Percentiles rank a stretch among this genome's conserved stretches.
Evolutionary conservation across 306 rosid species (phyloP).

Genomic region (Glycine tomentella): DNA sequence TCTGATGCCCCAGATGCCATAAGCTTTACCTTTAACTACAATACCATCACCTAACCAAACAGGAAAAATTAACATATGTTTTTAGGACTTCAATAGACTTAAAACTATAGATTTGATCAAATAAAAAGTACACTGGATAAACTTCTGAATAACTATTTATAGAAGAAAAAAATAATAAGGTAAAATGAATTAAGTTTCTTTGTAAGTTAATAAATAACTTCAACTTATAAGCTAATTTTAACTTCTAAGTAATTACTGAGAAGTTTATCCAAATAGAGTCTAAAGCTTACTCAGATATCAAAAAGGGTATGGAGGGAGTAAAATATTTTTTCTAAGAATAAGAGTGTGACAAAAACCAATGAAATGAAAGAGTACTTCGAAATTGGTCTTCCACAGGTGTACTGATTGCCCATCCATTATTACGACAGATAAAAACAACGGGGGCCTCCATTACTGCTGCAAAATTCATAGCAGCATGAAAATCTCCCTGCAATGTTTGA

Average conservation of each 20-base stretch:
- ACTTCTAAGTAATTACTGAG: not conserved
- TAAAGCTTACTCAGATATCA: not conserved
- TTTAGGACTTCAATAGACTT: not conserved
- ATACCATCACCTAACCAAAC: slow-evolving; percentile 74
- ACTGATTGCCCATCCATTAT: slow-evolving; percentile 76
- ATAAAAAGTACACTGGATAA: not conserved
- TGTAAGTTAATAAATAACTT: not conserved
- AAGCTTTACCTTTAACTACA: slow-evolving; percentile 75
- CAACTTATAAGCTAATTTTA: not conserved
- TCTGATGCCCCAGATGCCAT: slow-evolving; percentile 71
- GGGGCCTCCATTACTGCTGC: slow-evolving; percentile 74
- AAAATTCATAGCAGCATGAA: slow-evolving; percentile 68
- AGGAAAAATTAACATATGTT: not conserved
- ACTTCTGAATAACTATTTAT: not conserved
- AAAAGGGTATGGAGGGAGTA: not conserved
- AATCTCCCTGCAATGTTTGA: slow-evolving; percentile 65
- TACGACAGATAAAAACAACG: slow-evolving; percentile 60
- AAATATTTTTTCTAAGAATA: not conserved
- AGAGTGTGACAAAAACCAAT: not conserved
- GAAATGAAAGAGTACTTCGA: slow-evolving; percentile 54
- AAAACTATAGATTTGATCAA: not conserved
- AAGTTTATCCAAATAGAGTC: not conserved
- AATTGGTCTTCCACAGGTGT: slow-evolving; percentile 66
- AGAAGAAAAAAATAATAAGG: not conserved
- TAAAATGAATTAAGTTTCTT: not conserved